Conservation (phyloP, 441 rosid genomes). For the Cnidoscolus chayamansa region DNA sequence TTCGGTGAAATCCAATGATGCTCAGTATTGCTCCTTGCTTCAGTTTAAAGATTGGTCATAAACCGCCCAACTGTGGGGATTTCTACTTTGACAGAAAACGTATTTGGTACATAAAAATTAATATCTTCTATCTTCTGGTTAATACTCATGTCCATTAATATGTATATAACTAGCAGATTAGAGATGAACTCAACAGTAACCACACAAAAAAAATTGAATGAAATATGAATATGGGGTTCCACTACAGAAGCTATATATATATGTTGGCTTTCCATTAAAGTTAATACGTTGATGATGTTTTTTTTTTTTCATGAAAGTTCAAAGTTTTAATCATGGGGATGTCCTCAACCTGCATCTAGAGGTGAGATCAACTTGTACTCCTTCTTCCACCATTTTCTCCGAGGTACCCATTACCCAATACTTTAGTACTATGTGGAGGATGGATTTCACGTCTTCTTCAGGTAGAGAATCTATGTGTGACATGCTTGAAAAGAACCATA, state of each 20-base stretch:
- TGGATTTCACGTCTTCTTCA: constrained; percentile 10
- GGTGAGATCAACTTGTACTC: background rate
- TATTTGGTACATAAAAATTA: no score
- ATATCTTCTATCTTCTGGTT: no score
- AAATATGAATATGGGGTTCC: no score
- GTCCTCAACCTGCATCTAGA: background rate
- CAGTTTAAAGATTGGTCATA: background rate
- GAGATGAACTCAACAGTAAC: no score
- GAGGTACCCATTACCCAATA: background rate
- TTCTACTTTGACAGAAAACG: background rate
- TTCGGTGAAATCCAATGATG: constrained; percentile 22
- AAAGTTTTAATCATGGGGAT: background rate
- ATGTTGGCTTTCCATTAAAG: no score
- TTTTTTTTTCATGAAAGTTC: background rate
- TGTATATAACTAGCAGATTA: no score
- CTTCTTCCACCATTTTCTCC: background rate
- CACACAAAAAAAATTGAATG: no score
- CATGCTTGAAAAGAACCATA: background rate
- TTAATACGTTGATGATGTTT: no score
- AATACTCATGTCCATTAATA: no score
- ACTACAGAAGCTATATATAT: no score
- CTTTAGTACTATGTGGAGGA: background rate
- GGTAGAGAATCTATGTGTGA: background rate
- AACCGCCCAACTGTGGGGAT: background rate
- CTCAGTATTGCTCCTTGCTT: constrained; percentile 13